Conservation (phyloP, 2,329 filamentous ascomycete species). For the Amauroascus niger region DNA sequence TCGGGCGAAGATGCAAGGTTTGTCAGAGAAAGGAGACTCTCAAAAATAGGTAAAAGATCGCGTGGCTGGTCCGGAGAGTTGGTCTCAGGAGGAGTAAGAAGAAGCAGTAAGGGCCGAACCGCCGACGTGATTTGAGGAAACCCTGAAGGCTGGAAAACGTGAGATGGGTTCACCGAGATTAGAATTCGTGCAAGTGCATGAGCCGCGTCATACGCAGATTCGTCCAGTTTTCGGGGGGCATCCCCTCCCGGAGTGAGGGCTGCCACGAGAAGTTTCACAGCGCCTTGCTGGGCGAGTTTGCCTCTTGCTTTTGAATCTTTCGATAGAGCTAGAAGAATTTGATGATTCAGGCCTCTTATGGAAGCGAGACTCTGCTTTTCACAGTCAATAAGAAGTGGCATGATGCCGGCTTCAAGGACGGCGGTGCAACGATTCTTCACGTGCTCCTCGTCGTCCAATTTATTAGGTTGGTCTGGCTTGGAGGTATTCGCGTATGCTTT, state of each 20-base stretch:
- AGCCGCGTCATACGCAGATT: conserved; percentile 51
- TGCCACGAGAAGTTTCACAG: conserved; percentile 72
- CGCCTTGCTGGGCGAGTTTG: conserved; percentile 83
- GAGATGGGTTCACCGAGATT: conserved; percentile 73
- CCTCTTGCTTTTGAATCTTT: conserved; percentile 65
- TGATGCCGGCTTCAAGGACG: conserved; percentile 67
- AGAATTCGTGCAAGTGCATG: conserved; percentile 77
- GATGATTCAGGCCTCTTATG: conserved; percentile 58
- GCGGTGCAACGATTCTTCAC: conserved; percentile 66
- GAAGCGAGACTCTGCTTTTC: conserved; percentile 59
- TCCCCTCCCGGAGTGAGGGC: conserved; percentile 41
- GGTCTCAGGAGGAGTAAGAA: conserved; percentile 57
- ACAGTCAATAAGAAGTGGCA: conserved; percentile 66
- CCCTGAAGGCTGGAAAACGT: conserved; percentile 73
- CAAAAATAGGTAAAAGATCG: conserved; percentile 81
- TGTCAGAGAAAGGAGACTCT: conserved; percentile 81
- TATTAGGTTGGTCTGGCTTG: conserved; percentile 52
- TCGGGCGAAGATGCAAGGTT: conserved; percentile 66
- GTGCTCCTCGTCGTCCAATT: conserved; percentile 64
- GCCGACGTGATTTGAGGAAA: conserved; percentile 63
- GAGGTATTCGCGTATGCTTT: conserved; percentile 88
- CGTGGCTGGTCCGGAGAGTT: conserved; percentile 48
- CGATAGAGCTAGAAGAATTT: conserved; percentile 68
- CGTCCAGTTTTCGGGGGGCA: conserved; percentile 33
- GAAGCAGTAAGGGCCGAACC: conserved; percentile 68